Evolutionary conservation across 2,329 filamentous ascomycete species (phyloP), one percentile per base, ranked within the genome.

Genomic region (Cadophora luteo-olivacea): DNA sequence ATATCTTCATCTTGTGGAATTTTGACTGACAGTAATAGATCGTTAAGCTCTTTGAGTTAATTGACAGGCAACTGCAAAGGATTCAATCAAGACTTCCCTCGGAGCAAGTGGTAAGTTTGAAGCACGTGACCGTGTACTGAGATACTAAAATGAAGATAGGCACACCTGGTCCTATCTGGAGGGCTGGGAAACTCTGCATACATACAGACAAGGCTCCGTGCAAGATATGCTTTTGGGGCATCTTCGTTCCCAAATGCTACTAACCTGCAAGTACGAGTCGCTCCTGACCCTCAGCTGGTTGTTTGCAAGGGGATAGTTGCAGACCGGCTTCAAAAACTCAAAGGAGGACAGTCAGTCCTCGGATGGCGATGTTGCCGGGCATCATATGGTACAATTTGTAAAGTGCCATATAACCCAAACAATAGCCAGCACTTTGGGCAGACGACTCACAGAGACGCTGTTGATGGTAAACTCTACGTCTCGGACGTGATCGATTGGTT

Each of bases 151-250:
- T 19, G 45, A 25, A 19, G n/a, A 9, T 78, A 67, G 77, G 76
- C 61, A 74, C 74, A 81, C 67, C 74, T 84, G 0, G 77, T 83
- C 0, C 76, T 83, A 0, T 81, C 79, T 5, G 82, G 82, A 5
- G 81, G 82, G 0, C 74, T 83, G 0, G 80, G 81, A 11, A 82
- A 81, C 63, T 80, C 77, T 0, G 74, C 78, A 19, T 83, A 84
- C 68, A 78, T 83, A 4, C 80, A 81, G 58, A 70, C 75, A 1
- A 71, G 75, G 7, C 74, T 82, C 1, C 72, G 75, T 41, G 73
- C 73, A 8, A 76, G 78, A 32, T 82, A 72, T 48, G 22, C 67
- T 3, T 55, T 38, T 8, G 63, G 55, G 1, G 48, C 45, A 9
- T 63, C 67, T 1, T 19, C 41, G 2, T 70, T 69, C 29, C 52